Evolutionary conservation across 768 basidiomycete species (phyloP), one percentile per base, ranked within the genome.

Genomic region (Mycena galopus): DNA sequence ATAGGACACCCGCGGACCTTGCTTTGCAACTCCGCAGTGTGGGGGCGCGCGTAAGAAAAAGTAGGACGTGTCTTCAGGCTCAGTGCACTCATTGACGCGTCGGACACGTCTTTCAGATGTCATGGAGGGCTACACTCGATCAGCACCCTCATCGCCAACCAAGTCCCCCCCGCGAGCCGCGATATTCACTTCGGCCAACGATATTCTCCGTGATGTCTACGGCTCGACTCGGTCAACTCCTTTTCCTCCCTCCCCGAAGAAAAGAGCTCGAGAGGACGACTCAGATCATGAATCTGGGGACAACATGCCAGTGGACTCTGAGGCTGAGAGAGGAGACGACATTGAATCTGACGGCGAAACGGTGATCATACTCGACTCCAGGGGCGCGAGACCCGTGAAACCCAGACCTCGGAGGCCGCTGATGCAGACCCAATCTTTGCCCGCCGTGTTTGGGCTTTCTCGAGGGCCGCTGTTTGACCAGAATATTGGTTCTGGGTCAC

Each of bases 41-140:
- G 32, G 89, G 88, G 61, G 82, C 89, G 74, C 90, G 91, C 72
- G 87, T 86, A 57, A 81, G 92, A 78, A 91, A 91, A 81, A 86
- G 92, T 93, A 79, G 77, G 87, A 80, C 75, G 62, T 44, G 59
- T 65, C 5, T 29, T 50, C 25, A 50, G 55, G 30, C 30, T 64
- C 51, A 67, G 17, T 72, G 17, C 62, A 37, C 19, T 35, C 19
- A 65, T 71, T 76, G 72, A 79, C 80, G 74, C 78, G 76, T 80
- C 78, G 77, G 61, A 79, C 78, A 71, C 79, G 76, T 63, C 74
- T 66, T 74, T 71, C 73, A 93, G 91, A 83, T 78, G 92, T 93
- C 60, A 83, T 82, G 25, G 88, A 92, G 79, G 92, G 92, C 66
- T 93, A 92, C 33, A 83, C 81, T 33, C 76, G 78, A 57, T 75